Evolutionary conservation across 192 early-diverging fungal genomes (phyloP), one percentile per base, ranked within the genome.

Genomic region (Coemansia sp.): DNA sequence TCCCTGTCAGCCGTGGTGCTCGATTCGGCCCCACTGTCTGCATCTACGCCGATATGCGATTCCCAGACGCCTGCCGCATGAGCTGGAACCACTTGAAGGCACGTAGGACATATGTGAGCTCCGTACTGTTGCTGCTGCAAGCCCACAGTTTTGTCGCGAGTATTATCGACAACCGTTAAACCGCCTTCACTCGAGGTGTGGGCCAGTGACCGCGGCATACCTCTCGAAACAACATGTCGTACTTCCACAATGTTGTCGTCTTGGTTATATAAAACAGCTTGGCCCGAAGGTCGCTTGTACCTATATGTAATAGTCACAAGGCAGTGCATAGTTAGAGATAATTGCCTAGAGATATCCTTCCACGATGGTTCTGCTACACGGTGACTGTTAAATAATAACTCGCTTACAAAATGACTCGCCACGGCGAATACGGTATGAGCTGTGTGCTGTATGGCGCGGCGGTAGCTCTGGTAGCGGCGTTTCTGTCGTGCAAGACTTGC

Each of bases 181-280:
- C 54, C 35, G 31, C 16, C 54, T 21, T 62, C 71, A 4, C 54
- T 69, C 11, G 67, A 45, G 54, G 31, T 16, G 31, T 56, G 54
- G 31, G 54, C 31, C 13, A 56, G 29, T 21, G 31, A 9, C 8
- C 56, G 17, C 13, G 34, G 62, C 33, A 78, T 13, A 0, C 67
- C 31, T 19, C 62, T 63, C 10, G 77, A 57, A 17, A 68, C 62
- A 37, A 71, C 39, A 41, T 63, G 79, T 64, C 80, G 80, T 44
- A 84, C 84, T 62, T 76, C 84, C 16, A 87, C 79, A 31, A 63
- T 77, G 63, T 77, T 80, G 37, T 75, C 84, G 34, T 88, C 85
- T 13, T 84, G 82, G 69, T 92, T 90, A 54, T 88, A 92, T 8
- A 93, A 73, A 1, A 93, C 92, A 13, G 88, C 70, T 24, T 91